A percentile compares a stretch with the other conserved stretches of the same genome.
These are phyloP conservation scores for Trichoderma endophyticum DNA, from an alignment of 2,329 filamentous ascomycete species.

Conservation along the genomic window DNA sequence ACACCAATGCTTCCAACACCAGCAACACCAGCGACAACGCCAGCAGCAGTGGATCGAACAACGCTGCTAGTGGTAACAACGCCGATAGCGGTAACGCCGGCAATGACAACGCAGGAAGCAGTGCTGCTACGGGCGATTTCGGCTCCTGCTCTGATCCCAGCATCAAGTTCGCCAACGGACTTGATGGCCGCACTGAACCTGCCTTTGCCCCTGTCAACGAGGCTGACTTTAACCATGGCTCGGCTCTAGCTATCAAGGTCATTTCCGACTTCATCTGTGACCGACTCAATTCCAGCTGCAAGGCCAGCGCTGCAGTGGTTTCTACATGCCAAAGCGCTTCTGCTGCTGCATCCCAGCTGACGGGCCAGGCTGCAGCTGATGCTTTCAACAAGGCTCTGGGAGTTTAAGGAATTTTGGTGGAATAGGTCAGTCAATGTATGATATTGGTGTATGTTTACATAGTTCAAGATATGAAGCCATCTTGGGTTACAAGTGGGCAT, in stretches of 20 bases:
- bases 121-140: neutral
- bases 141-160: neutral
- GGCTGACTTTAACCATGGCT: neutral
- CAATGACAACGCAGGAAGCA: neutral
- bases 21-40: neutral
- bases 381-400: neutral
- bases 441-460: neutral
- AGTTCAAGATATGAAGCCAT: neutral
- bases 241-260: neutral
- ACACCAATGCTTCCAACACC: neutral
- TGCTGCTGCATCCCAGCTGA: neutral
- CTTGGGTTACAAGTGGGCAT: neutral
- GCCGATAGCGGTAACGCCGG: neutral
- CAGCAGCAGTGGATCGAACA: neutral
- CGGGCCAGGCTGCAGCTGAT: constrained; percentile 1
- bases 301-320: neutral
- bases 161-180: constrained; percentile 1
- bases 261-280: neutral
- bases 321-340: neutral
- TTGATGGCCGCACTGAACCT: neutral
- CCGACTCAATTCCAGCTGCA: neutral
- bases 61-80: neutral
- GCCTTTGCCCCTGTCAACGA: neutral
- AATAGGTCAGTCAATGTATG: neutral
- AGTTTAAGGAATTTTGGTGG: neutral